Conservation (phyloP, 1,284 basidiomycete species). For the Golubevia sp. region DNA sequence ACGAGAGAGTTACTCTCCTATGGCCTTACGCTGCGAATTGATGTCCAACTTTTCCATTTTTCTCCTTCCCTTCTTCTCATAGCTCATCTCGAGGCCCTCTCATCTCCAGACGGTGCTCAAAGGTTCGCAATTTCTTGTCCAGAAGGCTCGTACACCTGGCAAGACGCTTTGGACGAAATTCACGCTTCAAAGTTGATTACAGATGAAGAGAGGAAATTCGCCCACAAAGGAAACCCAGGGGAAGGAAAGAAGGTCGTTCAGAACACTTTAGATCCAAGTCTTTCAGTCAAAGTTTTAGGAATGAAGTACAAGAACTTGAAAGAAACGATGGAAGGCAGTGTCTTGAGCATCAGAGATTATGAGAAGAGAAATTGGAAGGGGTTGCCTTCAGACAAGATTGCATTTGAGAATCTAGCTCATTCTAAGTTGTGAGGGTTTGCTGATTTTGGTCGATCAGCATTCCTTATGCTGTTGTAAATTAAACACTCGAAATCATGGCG, state of each 20-base stretch:
- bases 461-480: too few relatives aligned
- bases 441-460: too few relatives aligned
- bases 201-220: slow-evolving; percentile 30
- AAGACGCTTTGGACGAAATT: slow-evolving; percentile 33
- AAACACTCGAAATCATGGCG: too few relatives aligned
- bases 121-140: slow-evolving; percentile 27
- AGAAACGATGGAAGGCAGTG: slow-evolving; percentile 23
- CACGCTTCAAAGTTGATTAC: slow-evolving; percentile 22
- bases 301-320: slow-evolving; percentile 34
- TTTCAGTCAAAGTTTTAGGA: slow-evolving; percentile 28
- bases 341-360: slow-evolving; percentile 30
- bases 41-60: too few relatives aligned
- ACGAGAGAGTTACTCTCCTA: too few relatives aligned
- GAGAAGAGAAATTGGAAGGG: slow-evolving; percentile 42
- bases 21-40: too few relatives aligned
- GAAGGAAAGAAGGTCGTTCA: slow-evolving; percentile 24
- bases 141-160: slow-evolving; percentile 12
- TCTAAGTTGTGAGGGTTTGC: too few relatives aligned
- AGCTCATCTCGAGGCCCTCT: slow-evolving; percentile 33
- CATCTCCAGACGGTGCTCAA: slow-evolving; percentile 23
- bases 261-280: slow-evolving; percentile 32
- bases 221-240: slow-evolving; percentile 28
- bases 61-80: too few relatives aligned
- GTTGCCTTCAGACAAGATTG: slow-evolving; percentile 18
- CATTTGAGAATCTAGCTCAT: neutral